Evolutionary conservation across 2,329 filamentous ascomycete genomes (phyloP).

Genomic region (Verticillium nonalfalfae): DNA sequence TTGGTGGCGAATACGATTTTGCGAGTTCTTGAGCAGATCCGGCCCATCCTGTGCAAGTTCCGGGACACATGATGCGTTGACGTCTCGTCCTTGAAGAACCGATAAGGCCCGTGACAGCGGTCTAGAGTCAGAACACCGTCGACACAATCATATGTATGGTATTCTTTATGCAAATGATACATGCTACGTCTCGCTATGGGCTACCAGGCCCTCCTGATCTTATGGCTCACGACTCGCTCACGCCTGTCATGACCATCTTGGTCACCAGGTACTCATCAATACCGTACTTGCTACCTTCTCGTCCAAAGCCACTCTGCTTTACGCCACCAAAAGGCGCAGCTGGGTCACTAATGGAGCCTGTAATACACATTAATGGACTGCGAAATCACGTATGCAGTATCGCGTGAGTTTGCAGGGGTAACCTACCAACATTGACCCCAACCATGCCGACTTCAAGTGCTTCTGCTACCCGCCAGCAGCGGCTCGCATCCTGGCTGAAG

Average conservation of each 20-base stretch:
- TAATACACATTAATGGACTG: background rate
- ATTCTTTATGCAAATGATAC: background rate
- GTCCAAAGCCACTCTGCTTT: conserved; percentile 75
- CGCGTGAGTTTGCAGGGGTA: background rate
- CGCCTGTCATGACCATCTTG: conserved; percentile 11
- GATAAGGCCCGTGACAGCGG: too few relatives aligned
- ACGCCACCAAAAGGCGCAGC: conserved; percentile 69
- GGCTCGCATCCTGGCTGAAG: conserved; percentile 23
- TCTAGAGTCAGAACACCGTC: too few relatives aligned
- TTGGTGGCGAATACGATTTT: too few relatives aligned
- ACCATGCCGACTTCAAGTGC: conserved; percentile 61
- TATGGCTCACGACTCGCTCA: background rate
- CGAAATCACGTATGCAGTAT: too few relatives aligned
- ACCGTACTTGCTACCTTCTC: conserved; percentile 66
- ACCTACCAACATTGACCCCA: conserved; percentile 44
- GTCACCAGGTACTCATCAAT: conserved; percentile 11
- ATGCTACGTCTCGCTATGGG: background rate
- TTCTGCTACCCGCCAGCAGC: conserved; percentile 38
- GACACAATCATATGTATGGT: too few relatives aligned
- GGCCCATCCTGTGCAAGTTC: too few relatives aligned
- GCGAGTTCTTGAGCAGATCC: too few relatives aligned
- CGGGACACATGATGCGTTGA: too few relatives aligned
- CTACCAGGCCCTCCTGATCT: background rate
- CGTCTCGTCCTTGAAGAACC: too few relatives aligned
- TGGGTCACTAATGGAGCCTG: conserved; percentile 32